Evolutionary conservation across 495 filamentous ascomycete genomes (phyloP).

Genomic region (Apodospora peruviana): DNA sequence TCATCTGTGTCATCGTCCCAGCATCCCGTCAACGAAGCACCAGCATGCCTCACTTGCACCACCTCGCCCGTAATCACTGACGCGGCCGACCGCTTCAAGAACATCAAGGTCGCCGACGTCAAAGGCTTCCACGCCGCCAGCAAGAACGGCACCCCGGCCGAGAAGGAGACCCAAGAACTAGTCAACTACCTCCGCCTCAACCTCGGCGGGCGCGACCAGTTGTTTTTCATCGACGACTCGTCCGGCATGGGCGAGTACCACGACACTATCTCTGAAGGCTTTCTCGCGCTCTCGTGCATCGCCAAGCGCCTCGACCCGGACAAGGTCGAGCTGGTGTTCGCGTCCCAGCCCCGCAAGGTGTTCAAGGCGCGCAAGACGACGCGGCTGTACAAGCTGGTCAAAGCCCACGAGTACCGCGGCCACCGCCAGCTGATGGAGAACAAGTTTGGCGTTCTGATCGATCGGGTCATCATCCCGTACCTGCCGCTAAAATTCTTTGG

Average conservation of each 20-base stretch:
- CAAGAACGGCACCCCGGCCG: neutral
- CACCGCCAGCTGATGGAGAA: constrained; percentile 12
- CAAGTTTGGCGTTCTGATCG: constrained; percentile 9
- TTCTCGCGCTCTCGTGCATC: constrained; percentile 26
- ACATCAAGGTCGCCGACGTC: neutral
- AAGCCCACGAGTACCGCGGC: constrained; percentile 5
- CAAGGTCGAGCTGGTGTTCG: constrained; percentile 33
- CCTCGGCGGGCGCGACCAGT: constrained; percentile 17
- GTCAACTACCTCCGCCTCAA: constrained; percentile 18
- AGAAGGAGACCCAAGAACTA: constrained; percentile 8
- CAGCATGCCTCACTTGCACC: neutral
- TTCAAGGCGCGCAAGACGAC: constrained; percentile 5
- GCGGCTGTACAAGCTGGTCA: constrained; percentile 10
- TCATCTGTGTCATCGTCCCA: neutral
- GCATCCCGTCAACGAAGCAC: neutral
- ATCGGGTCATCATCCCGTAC: constrained; percentile 12
- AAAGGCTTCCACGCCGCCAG: neutral
- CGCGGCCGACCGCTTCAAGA: neutral
- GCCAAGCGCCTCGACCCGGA: constrained; percentile 25
- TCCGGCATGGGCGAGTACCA: constrained; percentile 26
- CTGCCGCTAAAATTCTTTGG: constrained; percentile 13
- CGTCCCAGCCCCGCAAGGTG: constrained; percentile 11
- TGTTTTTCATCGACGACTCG: constrained; percentile 39
- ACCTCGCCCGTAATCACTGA: neutral
- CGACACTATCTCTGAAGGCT: constrained; percentile 15